A percentile compares a stretch with the other conserved stretches of the same genome.
Conservation (phyloP, 768 basidiomycete genomes). For the Tylopilus subfusipes region DNA sequence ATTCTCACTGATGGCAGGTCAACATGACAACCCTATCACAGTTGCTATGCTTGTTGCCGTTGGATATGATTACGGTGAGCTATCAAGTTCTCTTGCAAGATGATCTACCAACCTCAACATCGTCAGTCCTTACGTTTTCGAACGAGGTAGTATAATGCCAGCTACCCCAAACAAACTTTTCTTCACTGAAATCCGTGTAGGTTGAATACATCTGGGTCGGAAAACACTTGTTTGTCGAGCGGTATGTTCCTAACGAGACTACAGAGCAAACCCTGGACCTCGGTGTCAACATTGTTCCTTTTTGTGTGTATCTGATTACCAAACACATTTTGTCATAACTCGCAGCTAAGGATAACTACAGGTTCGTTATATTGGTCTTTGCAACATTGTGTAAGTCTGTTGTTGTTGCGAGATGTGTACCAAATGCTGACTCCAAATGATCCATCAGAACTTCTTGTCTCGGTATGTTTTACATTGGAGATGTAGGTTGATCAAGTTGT, state of each 20-base stretch:
- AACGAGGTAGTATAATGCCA: constrained; percentile 2
- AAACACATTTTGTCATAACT: background rate
- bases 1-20: background rate
- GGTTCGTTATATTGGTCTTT: constrained; percentile 10
- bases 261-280: constrained; percentile 5
- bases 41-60: background rate
- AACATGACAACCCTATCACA: background rate
- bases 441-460: background rate
- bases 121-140: constrained; percentile 8
- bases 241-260: background rate
- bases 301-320: background rate
- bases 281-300: constrained; percentile 4
- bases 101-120: background rate
- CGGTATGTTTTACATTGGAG: background rate
- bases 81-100: background rate
- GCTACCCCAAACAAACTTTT: background rate
- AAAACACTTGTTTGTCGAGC: background rate
- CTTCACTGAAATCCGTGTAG: background rate
- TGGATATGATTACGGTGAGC: constrained; percentile 12
- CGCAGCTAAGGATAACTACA: background rate
- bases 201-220: constrained; percentile 13
- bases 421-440: background rate
- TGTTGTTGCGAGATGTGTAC: background rate
- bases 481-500: background rate
- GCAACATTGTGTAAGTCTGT: background rate